Evolutionary conservation across 2,329 filamentous ascomycete species (phyloP), one percentile per base, ranked within the genome.

Genomic region (Cordyceps militaris): DNA sequence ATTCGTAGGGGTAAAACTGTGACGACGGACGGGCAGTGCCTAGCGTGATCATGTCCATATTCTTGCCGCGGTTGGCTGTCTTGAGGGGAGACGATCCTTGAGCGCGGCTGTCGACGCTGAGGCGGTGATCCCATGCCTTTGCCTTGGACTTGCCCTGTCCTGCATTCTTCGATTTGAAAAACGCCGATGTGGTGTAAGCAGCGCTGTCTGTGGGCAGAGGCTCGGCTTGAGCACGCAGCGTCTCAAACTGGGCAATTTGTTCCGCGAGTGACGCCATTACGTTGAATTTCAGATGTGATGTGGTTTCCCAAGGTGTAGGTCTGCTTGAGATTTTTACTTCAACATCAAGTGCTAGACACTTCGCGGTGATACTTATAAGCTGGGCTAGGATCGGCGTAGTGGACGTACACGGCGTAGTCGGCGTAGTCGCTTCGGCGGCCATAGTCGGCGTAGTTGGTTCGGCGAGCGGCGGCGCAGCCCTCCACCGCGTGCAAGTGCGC

Each of bases 141-240:
- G 57, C 34, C 28, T 55, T 55, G 9, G 57, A 30, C 28, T 59
- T 59, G 16, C 43, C 56, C 10, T 48, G 48, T 24, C 50, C 51
- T 4, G 57, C 57, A 49, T 55, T 42, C 51, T 59, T 54, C 10
- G 50, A 55, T 28, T 59, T 59, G 44, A 59, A 59, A 48, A 54
- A 55, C 3, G 36, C 46, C 14, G 57, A 54, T 6, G 50, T 55
- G 13, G 57, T 59, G 50, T 54, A 59, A 16, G 57, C 49, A 14
- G 57, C 57, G 50, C 50, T 49, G 57, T 55, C 57, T 3, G 57
- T 55, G 14, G 57, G 57, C 13, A 59, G 57, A 42, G 57, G 42
- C 21, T 59, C 57, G n/a, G 57, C 43, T 21, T 55, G 57, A 4
- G 51, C 50, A 10, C 57, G 50, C 50, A 54, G 50, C 26, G 43